Evolutionary conservation across 192 early-diverging fungal genomes (phyloP), one percentile per base, ranked within the genome.

Genomic region (Podila horticola): DNA sequence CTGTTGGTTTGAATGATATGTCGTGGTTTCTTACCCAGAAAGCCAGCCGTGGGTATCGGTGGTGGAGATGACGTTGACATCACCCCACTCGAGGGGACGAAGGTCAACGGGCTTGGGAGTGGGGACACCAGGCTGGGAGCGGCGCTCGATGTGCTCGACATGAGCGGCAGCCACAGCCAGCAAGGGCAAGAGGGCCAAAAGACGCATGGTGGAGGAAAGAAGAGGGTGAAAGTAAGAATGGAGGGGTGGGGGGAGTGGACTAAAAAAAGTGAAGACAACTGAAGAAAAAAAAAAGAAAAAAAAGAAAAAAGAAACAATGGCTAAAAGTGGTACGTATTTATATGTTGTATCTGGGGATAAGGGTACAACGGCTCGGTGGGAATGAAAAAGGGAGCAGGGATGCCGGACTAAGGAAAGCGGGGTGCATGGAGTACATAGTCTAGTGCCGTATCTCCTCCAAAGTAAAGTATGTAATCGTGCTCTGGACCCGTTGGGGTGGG

Each of bases 61-160:
- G 34, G 86, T 86, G 22, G 66, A 63, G 58, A 89, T 74, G 77
- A 89, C 82, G 58, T 89, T 89, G 62, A 85, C 67, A 51, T 87
- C 88, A 38, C 84, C 83, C 88, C 88, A 89, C 33, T 73, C 52
- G 13, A 89, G 62, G 26, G 86, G 82, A n/a, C 63, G 33, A n/a
- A 95, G 76, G 83, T 95, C 93, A 15, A 92, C 86, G 31, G 95
- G 83, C 5, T 90, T 91, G 48, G 93, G 86, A 65, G 94, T 93
- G 12, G 93, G 86, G 36, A 91, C 74, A 65, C 93, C 93, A n/a
- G 77, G 69, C 67, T 92, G 89, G 45, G 92, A 88, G 84, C 74
- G 58, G 48, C 28, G 67, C 60, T 81, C 64, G 45, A 76, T 6
- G 20, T 69, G 72, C 38, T 70, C 59, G 19, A 68, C 65, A 52